Percentiles rank a stretch among this genome's conserved stretches.
Evolutionary conservation across 2,329 filamentous ascomycete genomes (phyloP).

Genomic region (Epichloe baconii): DNA sequence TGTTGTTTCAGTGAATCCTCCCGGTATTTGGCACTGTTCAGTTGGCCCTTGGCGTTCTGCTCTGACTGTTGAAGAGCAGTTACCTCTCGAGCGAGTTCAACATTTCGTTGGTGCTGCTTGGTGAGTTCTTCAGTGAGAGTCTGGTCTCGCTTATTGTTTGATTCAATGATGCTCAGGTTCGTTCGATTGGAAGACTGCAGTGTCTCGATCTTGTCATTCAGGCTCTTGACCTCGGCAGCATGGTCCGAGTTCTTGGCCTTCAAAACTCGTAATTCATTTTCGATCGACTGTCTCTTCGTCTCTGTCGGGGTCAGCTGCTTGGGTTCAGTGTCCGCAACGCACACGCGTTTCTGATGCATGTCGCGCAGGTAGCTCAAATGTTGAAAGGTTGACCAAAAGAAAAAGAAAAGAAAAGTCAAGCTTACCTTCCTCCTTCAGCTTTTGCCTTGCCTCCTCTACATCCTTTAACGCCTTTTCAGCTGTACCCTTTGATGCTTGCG

Average conservation of each 20-base stretch:
- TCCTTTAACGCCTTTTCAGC: conserved; percentile 77
- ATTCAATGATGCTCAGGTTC: conserved; percentile 75
- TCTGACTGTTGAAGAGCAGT: conserved; percentile 70
- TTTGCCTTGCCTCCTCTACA: conserved; percentile 66
- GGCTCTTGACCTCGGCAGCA: conserved; percentile 58
- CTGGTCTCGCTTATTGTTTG: conserved; percentile 78
- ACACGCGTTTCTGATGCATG: background rate
- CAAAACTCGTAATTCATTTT: conserved; percentile 68
- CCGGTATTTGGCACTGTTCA: conserved; percentile 73
- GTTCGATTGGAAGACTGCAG: conserved; percentile 89
- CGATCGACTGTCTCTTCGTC: conserved; percentile 57
- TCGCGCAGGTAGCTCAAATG: background rate
- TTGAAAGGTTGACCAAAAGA: conserved; percentile 7
- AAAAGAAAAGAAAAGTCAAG: conserved; percentile 6
- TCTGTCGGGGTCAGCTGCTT: conserved; percentile 37
- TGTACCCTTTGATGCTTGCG: conserved; percentile 66
- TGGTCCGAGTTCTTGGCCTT: conserved; percentile 65
- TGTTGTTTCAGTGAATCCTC: conserved; percentile 87
- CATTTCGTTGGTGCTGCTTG: conserved; percentile 75
- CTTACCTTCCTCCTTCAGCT: conserved; percentile 71
- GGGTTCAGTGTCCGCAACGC: background rate
- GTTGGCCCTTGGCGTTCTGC: conserved; percentile 67
- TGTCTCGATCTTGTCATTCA: conserved; percentile 72
- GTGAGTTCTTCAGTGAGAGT: conserved; percentile 76
- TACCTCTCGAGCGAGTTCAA: conserved; percentile 73